Base-by-base conservation (phyloP, 2,329 filamentous ascomycete genomes). In the Celoporthe dispersa region DNA sequence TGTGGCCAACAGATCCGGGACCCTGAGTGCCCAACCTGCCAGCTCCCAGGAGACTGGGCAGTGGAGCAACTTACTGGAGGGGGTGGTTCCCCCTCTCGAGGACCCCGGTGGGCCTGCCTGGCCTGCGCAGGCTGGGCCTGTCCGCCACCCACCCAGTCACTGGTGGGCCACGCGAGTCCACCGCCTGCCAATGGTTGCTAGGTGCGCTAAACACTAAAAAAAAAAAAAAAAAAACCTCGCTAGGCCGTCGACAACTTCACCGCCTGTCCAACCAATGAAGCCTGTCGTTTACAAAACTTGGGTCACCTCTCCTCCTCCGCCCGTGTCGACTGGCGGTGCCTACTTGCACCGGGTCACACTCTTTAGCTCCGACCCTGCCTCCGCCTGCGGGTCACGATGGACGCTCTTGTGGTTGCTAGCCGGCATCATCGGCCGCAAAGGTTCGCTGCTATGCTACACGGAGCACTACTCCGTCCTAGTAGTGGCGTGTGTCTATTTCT, bases 181-280 rank as follows among this genome's bases (percentile, higher is more conserved):
- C 39, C 35, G 22, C 44, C n/a, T 57, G 31, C 70, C 70, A 72
- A 70, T 70, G 33, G 62, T 39, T 51, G 64, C 33, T 35, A 64
- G 61, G 57, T 55, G 51, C 67, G 28, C 39, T 37, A 65, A 39
- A 51, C 44, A 70, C 57, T 63, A 64, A 63, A 57, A 63, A 55
- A 65, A 39, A 51, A 37, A 70, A 48, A 59, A 64, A 63, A 57
- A 63, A 55, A 65, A 51, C 64, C 62, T 64, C 65, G 39, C 65
- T 70, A 67, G 70, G 57, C 57, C 61, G 31, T 53, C 55, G 57
- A 63, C 66, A 59, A 70, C 57, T 57, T 64, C 70, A 72, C 70
- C 70, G 70, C 70, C 65, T 72, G 68, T 68, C 68, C 62, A 63
- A n/a, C 70, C 70, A 71, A 71, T 70, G 62, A 69, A 67, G 64